Percentiles rank a stretch among this genome's conserved stretches.
Conservation (phyloP, 345 rosid species). For the Acer negundo region DNA sequence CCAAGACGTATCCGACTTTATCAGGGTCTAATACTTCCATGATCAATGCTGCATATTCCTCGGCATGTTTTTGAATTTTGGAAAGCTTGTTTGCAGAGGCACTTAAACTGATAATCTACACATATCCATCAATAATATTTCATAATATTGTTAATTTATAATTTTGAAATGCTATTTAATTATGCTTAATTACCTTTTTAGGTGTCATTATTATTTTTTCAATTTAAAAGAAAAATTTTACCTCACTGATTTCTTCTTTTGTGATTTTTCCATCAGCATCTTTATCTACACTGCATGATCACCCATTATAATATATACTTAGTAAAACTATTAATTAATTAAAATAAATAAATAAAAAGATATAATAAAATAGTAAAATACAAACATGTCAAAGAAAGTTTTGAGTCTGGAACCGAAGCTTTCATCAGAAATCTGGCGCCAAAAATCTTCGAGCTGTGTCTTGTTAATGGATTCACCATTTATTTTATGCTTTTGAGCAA, state of each 20-base stretch:
- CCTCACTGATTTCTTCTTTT: constrained; percentile 85
- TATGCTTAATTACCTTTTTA: not conserved
- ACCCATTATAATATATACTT: not conserved
- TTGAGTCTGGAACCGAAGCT: constrained; percentile 91
- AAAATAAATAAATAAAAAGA: not conserved
- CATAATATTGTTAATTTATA: not conserved
- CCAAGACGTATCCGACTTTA: constrained; percentile 80
- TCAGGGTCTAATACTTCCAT: constrained; percentile 92
- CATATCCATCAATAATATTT: constrained; percentile 8
- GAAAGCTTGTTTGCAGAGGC: constrained; percentile 91
- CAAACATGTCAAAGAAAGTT: constrained; percentile 87
- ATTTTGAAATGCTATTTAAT: not conserved
- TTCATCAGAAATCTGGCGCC: constrained; percentile 82
- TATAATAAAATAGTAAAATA: not conserved
- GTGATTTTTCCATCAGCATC: constrained; percentile 84
- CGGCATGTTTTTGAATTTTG: constrained; percentile 78
- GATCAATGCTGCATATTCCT: constrained; percentile 77
- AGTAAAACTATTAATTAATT: not conserved
- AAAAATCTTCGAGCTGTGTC: constrained; percentile 60
- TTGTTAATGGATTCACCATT: constrained; percentile 65
- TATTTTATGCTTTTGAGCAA: constrained; percentile 63
- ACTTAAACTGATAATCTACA: constrained; percentile 77
- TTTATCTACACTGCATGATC: constrained; percentile 61
- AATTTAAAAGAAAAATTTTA: constrained; percentile 16
- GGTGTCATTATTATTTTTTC: not conserved